phyloP scores from a whole-genome alignment of 805 yeast species.

The Dipodascus geniculatus region DNA sequence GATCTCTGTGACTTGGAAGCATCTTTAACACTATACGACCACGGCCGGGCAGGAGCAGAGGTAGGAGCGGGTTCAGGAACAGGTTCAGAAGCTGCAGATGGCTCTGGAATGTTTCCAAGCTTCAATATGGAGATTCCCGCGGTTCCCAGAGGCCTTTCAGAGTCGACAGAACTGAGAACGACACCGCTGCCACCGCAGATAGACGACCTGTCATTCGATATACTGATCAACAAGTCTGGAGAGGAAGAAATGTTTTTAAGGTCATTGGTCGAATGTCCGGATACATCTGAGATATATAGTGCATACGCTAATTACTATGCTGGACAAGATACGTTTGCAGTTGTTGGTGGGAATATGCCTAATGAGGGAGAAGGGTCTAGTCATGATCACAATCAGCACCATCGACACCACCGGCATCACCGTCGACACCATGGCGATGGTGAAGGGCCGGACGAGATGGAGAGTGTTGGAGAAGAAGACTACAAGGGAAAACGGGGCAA shows the following conservation, averaged over 20 bases:
- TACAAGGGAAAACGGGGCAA: no score
- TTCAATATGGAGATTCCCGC: no score
- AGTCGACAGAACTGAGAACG: no score
- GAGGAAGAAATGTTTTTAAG: slow-evolving; percentile 2
- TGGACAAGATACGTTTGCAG: background rate
- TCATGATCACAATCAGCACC: no score
- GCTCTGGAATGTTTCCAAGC: no score
- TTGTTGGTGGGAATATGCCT: background rate
- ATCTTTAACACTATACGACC: background rate
- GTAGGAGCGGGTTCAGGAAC: background rate
- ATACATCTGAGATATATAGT: background rate
- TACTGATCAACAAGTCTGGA: background rate
- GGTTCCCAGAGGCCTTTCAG: no score
- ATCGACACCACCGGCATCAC: no score
- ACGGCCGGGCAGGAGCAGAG: background rate
- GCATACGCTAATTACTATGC: background rate
- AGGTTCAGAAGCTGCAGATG: background rate
- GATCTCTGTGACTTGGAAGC: background rate
- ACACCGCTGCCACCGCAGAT: no score
- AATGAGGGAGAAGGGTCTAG: background rate
- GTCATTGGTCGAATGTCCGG: background rate
- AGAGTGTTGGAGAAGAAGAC: no score
- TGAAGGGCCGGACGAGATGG: no score
- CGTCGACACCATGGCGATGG: no score
- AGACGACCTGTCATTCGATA: background rate